phyloP scores from a whole-genome alignment of 2,329 filamentous ascomycete genomes.

The Nothomitra cinnamomea region DNA sequence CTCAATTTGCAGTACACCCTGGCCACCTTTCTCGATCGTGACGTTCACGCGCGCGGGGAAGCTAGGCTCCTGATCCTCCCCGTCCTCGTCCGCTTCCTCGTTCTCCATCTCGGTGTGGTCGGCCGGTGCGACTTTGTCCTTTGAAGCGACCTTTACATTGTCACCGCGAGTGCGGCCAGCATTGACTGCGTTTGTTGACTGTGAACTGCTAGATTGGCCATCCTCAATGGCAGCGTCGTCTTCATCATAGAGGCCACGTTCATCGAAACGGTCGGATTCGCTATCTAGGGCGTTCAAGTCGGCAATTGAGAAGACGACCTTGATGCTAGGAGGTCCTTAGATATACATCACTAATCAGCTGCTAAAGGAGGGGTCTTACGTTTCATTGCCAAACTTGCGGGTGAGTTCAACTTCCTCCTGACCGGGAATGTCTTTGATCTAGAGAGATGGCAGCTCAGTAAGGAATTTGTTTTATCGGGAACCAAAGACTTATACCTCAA shows the following conservation, averaged over 20 bases:
- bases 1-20: slow-evolving; percentile 76
- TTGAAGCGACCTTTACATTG: slow-evolving; percentile 36
- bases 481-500: slow-evolving; percentile 39
- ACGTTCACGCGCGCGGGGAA: slow-evolving; percentile 76
- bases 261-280: slow-evolving; percentile 39
- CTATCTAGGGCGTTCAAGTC: slow-evolving; percentile 55
- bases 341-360: slow-evolving; percentile 8
- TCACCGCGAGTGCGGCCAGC: slow-evolving; percentile 31
- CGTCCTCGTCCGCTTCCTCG: slow-evolving; percentile 33
- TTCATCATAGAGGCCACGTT: slow-evolving; percentile 38
- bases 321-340: slow-evolving; percentile 37
- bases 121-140: slow-evolving; percentile 38
- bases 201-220: slow-evolving; percentile 36
- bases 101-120: slow-evolving; percentile 41
- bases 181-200: slow-evolving; percentile 38
- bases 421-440: slow-evolving; percentile 59
- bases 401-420: slow-evolving; percentile 77
- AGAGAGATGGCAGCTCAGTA: slow-evolving; percentile 3
- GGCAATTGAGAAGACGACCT: slow-evolving; percentile 68
- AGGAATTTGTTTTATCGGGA: background rate
- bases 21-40: slow-evolving; percentile 71
- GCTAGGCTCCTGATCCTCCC: slow-evolving; percentile 32
- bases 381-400: slow-evolving; percentile 73
- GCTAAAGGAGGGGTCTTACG: slow-evolving; percentile 34
- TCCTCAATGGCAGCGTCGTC: slow-evolving; percentile 27